phyloP scores from a whole-genome alignment of 2,329 filamentous ascomycete species.

The Blumeriella jaapii region DNA sequence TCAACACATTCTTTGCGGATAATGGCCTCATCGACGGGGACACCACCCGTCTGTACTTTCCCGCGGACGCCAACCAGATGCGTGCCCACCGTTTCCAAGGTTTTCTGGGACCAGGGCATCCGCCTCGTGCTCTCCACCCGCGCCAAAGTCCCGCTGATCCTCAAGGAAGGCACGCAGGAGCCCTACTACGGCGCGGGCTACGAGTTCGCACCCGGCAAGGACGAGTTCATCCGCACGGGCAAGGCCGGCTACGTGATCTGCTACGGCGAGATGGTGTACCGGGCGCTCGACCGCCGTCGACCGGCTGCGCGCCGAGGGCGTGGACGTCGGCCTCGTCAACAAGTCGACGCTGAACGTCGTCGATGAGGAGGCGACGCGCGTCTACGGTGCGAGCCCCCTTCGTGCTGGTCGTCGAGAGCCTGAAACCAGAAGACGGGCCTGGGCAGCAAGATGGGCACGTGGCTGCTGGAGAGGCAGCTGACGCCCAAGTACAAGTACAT shows the following conservation, averaged over 20 bases:
- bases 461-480: constrained; percentile 28
- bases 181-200: constrained; percentile 29
- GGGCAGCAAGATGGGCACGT: constrained; percentile 28
- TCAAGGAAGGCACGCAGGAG: constrained; percentile 29
- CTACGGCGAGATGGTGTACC: constrained; percentile 32
- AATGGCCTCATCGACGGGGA: constrained; percentile 30
- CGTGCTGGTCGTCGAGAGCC: constrained; percentile 29
- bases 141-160: constrained; percentile 29
- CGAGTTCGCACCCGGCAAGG: constrained; percentile 29
- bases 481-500: constrained; percentile 29
- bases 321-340: constrained; percentile 30
- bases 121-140: constrained; percentile 31
- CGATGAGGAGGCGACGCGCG: constrained; percentile 29
- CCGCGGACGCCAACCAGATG: constrained; percentile 32
- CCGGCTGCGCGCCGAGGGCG: constrained; percentile 27
- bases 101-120: constrained; percentile 30
- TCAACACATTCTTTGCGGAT: constrained; percentile 32
- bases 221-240: constrained; percentile 29
- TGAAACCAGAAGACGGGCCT: constrained; percentile 32
- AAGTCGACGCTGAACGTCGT: constrained; percentile 31
- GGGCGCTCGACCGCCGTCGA: constrained; percentile 31
- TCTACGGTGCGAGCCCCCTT: constrained; percentile 29
- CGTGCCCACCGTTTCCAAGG: constrained; percentile 28
- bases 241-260: constrained; percentile 29
- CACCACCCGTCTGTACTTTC: constrained; percentile 29